Evolutionary conservation across 208 protist genomes (phyloP).

Genomic region (Leishmania braziliensis): DNA sequence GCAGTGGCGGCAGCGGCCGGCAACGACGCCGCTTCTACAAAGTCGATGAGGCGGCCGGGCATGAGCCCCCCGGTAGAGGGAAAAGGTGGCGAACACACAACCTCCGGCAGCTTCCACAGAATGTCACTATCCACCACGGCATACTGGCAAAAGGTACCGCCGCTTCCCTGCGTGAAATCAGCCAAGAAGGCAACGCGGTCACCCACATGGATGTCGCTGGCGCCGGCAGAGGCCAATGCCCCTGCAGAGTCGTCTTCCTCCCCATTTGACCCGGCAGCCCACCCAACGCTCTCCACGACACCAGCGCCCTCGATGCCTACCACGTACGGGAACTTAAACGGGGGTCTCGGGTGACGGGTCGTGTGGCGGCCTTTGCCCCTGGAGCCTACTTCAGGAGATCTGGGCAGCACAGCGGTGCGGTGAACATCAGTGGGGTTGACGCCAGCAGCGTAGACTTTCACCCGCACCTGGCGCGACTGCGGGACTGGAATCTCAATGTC

Average conservation of each 20-base stretch:
- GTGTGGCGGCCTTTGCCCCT: slow-evolving; percentile 7
- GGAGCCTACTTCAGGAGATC: neutral
- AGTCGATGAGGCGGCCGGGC: slow-evolving; percentile 48
- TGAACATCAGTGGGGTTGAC: slow-evolving; percentile 66
- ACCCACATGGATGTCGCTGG: slow-evolving; percentile 41
- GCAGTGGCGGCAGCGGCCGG: slow-evolving; percentile 66
- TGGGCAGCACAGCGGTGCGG: slow-evolving; percentile 28
- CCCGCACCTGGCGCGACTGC: slow-evolving; percentile 49
- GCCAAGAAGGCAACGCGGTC: slow-evolving; percentile 72
- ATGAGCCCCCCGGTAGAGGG: slow-evolving; percentile 3
- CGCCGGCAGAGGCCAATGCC: neutral
- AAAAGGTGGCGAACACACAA: slow-evolving; percentile 2
- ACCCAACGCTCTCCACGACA: slow-evolving; percentile 74
- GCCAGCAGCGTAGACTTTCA: slow-evolving; percentile 70
- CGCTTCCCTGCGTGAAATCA: slow-evolving; percentile 36
- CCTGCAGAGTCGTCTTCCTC: neutral
- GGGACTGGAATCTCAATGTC: slow-evolving; percentile 53
- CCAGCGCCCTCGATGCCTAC: slow-evolving; percentile 69
- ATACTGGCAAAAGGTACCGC: slow-evolving; percentile 80
- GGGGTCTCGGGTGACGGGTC: slow-evolving; percentile 23
- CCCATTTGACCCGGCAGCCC: slow-evolving; percentile 17
- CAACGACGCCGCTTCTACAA: slow-evolving; percentile 70
- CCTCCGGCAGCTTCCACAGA: slow-evolving; percentile 51
- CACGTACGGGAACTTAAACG: slow-evolving; percentile 61
- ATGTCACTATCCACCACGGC: slow-evolving; percentile 51